These are phyloP conservation scores for Fusarium scirpi DNA, from an alignment of 2,329 filamentous ascomycete species.

Conservation along the genomic window DNA sequence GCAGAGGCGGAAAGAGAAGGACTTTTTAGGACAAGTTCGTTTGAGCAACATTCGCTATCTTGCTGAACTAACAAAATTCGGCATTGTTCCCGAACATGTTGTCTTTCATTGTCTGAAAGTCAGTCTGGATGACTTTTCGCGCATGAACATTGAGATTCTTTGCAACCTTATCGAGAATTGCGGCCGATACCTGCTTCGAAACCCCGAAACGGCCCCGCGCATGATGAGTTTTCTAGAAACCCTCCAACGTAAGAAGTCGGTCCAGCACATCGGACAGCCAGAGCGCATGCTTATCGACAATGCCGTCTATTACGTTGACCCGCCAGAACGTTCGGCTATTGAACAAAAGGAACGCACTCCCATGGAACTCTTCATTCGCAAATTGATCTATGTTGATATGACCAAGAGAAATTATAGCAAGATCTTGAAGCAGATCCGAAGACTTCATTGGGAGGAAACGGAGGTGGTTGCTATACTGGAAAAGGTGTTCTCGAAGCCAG, in stretches of 20 bases:
- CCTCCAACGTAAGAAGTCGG: conserved; percentile 92
- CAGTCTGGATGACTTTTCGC: conserved; percentile 95
- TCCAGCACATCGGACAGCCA: conserved; percentile 93
- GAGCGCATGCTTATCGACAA: conserved; percentile 99
- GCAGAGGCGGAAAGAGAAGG: conserved; percentile 96
- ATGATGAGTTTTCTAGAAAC: conserved; percentile 97
- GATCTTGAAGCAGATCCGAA: conserved; percentile 91
- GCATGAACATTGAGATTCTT: conserved; percentile 99
- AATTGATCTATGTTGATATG: conserved; percentile 92
- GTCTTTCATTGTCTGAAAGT: conserved; percentile 99
- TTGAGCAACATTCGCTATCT: conserved; percentile 97
- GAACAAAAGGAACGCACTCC: conserved; percentile 96
- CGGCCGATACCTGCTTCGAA: conserved; percentile 91
- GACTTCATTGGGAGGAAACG: conserved; percentile 95
- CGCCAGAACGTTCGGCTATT: conserved; percentile 91
- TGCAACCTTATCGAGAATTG: conserved; percentile 97
- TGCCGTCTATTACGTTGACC: conserved; percentile 97
- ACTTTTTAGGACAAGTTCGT: conserved; percentile 93
- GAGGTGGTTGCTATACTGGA: conserved; percentile 85
- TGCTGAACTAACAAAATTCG: conserved; percentile 96
- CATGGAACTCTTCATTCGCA: conserved; percentile 91
- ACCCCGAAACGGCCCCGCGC: conserved; percentile 89
- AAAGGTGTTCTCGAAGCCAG: conserved; percentile 95
- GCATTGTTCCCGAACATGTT: conserved; percentile 96
- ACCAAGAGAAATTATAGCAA: conserved; percentile 95